These are phyloP conservation scores for Toxoplasma gondii DNA, from an alignment of 169 alveolate species.

Conservation along the genomic window DNA sequence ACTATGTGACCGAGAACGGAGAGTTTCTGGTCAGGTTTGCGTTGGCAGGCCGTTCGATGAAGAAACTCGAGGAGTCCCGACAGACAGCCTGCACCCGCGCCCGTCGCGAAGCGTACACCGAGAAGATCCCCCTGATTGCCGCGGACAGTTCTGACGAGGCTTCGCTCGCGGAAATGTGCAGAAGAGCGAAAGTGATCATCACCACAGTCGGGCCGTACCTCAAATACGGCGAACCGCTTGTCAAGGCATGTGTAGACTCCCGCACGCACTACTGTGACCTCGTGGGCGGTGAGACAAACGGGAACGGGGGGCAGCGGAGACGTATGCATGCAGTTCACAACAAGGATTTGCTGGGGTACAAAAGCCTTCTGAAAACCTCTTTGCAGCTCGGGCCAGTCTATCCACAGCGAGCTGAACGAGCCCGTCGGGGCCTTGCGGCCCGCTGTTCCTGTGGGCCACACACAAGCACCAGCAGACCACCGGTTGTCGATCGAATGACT, in stretches of 20 bases:
- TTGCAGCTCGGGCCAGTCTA: background rate
- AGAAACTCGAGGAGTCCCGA: constrained; percentile 10
- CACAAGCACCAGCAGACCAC: no score
- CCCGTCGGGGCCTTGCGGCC: no score
- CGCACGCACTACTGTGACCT: constrained; percentile 66
- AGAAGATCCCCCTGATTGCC: background rate
- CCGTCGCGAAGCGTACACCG: background rate
- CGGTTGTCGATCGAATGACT: no score
- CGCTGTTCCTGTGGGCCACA: no score
- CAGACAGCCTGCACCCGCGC: background rate
- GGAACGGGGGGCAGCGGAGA: background rate
- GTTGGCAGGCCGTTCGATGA: constrained; percentile 24
- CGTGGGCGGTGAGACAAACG: constrained; percentile 49
- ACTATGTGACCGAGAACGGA: background rate
- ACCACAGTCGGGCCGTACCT: constrained; percentile 62
- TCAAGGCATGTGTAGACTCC: constrained; percentile 53
- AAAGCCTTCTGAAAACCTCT: background rate
- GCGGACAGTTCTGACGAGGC: constrained; percentile 24
- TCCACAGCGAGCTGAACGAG: no score
- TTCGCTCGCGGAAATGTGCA: constrained; percentile 16
- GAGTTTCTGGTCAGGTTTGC: background rate
- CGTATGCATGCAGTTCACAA: no score
- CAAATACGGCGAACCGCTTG: constrained; percentile 61
- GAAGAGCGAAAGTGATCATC: constrained; percentile 9
- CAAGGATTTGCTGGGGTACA: no score